Evolutionary conservation across 495 filamentous ascomycete species (phyloP), one percentile per base, ranked within the genome.

Genomic region (Tuber melanosporum): DNA sequence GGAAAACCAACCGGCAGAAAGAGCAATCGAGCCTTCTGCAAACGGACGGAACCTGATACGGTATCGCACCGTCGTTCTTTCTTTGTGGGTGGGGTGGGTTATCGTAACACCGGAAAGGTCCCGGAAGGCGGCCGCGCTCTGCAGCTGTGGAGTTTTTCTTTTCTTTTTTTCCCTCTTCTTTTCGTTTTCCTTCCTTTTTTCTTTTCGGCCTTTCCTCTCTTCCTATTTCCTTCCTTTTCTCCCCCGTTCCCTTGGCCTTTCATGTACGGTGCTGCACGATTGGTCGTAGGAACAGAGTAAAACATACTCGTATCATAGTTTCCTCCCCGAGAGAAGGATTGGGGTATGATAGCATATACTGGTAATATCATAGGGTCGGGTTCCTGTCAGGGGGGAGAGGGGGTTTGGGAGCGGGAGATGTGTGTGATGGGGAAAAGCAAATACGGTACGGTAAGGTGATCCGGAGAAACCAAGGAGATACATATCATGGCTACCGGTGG

Each of bases 271-370:
- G 26, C 57, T 66, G 26, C 57, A n/a, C 57, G 57, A 66, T 66
- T 66, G 57, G 57, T 66, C 12, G 57, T 66, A 32, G 57, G 57
- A 66, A 66, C 57, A 66, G 57, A 66, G 57, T 66, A 66, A 66
- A 66, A 66, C 57, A 66, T 32, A 32, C 32, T 32, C 32, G 32
- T 32, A 32, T 32, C 32, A 32, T 66, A 15, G 14, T 32, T 66
- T 66, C 15, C 57, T 32, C n/a, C 57, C 57, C 57, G n/a, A 66
- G 22, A 32, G 57, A 66, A 66, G 57, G 57, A 66, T 32, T 32
- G 57, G 57, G 22, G 32, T 66, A 57, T 47, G 17, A 6, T 6
- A 4, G 15, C 17, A 47, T 14, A 47, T 47, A 32, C 32, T 1
- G 1, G 32, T 32, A 43, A 15, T 10, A n/a, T 57, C 49, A 66